Evolutionary conservation across 2,329 filamentous ascomycete species (phyloP).

Genomic region (Mariannaea elegans): DNA sequence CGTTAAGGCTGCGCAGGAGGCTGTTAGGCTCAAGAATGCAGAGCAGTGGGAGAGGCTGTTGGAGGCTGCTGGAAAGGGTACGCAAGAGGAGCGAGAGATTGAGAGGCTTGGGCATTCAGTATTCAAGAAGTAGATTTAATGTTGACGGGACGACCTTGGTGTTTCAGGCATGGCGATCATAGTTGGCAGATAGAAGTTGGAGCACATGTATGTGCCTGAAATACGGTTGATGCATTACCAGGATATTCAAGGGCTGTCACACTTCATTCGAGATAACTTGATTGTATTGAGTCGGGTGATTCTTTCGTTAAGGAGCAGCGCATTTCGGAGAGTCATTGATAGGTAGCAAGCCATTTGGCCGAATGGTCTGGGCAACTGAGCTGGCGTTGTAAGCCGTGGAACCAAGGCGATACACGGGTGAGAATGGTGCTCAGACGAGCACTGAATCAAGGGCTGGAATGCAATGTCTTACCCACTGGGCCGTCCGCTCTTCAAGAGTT

Average conservation of each 20-base stretch:
- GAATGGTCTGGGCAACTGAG: not conserved
- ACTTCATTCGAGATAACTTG: too few relatives aligned
- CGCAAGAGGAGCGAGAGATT: conserved; percentile 77
- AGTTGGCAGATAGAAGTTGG: not conserved
- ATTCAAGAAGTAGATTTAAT: conserved; percentile 56
- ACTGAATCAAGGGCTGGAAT: conserved; percentile 23
- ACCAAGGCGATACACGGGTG: not conserved
- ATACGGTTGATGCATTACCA: not conserved
- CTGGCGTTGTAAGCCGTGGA: not conserved
- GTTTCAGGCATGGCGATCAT: not conserved
- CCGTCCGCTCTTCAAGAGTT: not conserved
- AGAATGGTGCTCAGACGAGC: conserved; percentile 7
- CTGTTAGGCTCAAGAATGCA: conserved; percentile 80
- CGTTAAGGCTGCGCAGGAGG: conserved; percentile 90
- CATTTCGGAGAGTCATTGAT: not conserved
- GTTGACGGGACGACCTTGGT: too few relatives aligned
- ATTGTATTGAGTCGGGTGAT: too few relatives aligned
- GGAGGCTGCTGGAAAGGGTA: conserved; percentile 75
- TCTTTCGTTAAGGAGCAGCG: too few relatives aligned
- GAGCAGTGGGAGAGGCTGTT: conserved; percentile 78
- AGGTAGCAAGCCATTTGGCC: not conserved
- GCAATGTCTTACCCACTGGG: conserved; percentile 6
- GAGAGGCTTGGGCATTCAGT: conserved; percentile 75
- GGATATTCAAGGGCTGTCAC: too few relatives aligned
- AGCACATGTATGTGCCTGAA: not conserved